Percentiles rank a stretch among this genome's conserved stretches.
These are phyloP conservation scores for Persicaria tinctoria DNA, from an alignment of 148 eudicot species.

Conservation along the genomic window DNA sequence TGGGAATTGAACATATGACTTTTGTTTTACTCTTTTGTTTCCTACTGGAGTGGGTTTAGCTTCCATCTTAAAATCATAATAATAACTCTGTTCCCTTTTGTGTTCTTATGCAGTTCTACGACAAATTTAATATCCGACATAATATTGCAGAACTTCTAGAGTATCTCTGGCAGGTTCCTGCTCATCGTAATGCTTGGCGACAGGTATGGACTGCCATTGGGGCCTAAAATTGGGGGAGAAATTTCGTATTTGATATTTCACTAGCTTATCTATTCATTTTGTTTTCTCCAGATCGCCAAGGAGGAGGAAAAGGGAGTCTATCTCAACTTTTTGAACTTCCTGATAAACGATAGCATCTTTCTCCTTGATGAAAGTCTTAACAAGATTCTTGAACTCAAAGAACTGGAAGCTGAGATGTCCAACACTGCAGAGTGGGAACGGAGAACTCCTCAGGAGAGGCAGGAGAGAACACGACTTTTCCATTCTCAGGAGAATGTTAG, in stretches of 20 bases:
- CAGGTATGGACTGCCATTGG: conserved; percentile 37
- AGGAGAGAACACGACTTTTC: conserved; percentile 90
- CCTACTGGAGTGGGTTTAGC: background rate
- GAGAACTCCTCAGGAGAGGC: conserved; percentile 92
- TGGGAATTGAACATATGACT: too few relatives aligned
- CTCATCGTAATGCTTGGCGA: conserved; percentile 91
- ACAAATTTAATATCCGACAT: conserved; percentile 96
- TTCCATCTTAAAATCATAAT: background rate
- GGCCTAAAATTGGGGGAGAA: background rate
- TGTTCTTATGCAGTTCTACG: conserved; percentile 73
- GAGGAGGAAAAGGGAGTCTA: conserved; percentile 97
- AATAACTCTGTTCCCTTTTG: background rate
- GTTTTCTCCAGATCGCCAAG: conserved; percentile 69
- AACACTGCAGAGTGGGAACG: conserved; percentile 92
- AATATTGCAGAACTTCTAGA: conserved; percentile 96
- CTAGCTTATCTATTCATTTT: conserved; percentile 6
- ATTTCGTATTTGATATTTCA: background rate
- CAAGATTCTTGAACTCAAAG: conserved; percentile 94
- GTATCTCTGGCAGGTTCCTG: conserved; percentile 97
- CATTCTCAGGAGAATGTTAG: conserved; percentile 93
- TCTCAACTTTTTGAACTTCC: conserved; percentile 87
- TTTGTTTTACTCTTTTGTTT: too few relatives aligned
- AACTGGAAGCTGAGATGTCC: conserved; percentile 95
- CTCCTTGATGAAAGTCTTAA: conserved; percentile 97
- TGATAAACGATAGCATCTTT: conserved; percentile 86